Evolutionary conservation across 441 rosid genomes (phyloP).

Genomic region (Arabidopsis hybrid): DNA sequence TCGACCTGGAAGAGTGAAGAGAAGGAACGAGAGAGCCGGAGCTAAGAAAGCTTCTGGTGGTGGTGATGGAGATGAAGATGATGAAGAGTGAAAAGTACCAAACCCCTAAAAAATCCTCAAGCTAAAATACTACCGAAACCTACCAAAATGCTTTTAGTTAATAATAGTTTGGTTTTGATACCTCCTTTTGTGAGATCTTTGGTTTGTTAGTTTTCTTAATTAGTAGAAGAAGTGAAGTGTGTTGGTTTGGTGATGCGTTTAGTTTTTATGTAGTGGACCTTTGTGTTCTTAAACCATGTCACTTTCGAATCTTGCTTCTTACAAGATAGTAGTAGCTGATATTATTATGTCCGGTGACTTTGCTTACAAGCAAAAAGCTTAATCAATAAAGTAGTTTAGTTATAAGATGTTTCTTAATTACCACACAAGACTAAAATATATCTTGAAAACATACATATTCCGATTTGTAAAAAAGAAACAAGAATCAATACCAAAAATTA

Average conservation of each 20-base stretch:
- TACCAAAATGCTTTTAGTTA: slow-evolving; percentile 17
- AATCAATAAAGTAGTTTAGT: not conserved
- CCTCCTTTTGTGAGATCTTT: slow-evolving; percentile 1
- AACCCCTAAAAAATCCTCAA: slow-evolving; percentile 21
- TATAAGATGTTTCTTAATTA: not conserved
- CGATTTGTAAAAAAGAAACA: not conserved
- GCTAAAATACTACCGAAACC: slow-evolving; percentile 11
- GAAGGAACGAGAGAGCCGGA: slow-evolving; percentile 49
- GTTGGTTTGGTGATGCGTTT: slow-evolving; percentile 21
- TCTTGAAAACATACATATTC: not conserved
- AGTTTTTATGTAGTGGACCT: slow-evolving; percentile 2
- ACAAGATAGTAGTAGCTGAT: not conserved
- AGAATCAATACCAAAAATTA: not conserved
- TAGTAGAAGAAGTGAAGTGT: slow-evolving; percentile 9
- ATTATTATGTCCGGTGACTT: not conserved
- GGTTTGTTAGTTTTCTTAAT: not conserved
- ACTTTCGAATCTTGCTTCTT: slow-evolving; percentile 5
- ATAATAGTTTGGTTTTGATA: not conserved
- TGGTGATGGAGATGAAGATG: slow-evolving; percentile 68
- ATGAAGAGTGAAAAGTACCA: slow-evolving; percentile 45
- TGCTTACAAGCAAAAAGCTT: slow-evolving; percentile 4
- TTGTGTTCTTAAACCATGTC: slow-evolving; percentile 5
- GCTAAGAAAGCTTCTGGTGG: slow-evolving; percentile 61
- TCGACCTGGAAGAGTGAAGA: slow-evolving; percentile 56
- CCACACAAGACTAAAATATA: no score